A percentile compares a stretch with the other conserved stretches of the same genome.
These are phyloP conservation scores for Purshia tridentata DNA, from an alignment of 306 rosid species.

Conservation along the genomic window DNA sequence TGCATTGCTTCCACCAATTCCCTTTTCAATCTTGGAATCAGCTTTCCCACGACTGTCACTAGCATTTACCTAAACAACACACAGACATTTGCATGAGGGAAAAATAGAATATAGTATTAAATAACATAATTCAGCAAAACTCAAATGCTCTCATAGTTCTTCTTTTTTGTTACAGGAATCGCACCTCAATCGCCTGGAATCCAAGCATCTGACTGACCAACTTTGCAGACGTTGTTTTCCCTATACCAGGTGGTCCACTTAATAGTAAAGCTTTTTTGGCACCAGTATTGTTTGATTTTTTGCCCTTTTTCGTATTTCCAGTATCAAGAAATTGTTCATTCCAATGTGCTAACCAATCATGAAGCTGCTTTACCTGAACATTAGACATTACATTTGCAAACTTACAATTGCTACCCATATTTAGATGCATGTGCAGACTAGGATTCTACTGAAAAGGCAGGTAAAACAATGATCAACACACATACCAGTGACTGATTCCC, in stretches of 20 bases:
- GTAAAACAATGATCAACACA: constrained; percentile 30
- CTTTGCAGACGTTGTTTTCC: constrained; percentile 96
- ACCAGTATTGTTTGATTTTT: constrained; percentile 56
- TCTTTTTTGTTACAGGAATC: constrained; percentile 13
- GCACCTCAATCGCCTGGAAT: constrained; percentile 82
- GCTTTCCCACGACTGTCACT: constrained; percentile 98
- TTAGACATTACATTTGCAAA: constrained; percentile 9
- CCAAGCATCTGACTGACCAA: constrained; percentile 88
- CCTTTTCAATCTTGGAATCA: constrained; percentile 82
- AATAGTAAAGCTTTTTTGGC: constrained; percentile 76
- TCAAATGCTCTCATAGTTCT: not conserved
- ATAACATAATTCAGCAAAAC: not conserved
- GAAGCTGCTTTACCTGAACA: constrained; percentile 80
- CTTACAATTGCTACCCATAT: constrained; percentile 16
- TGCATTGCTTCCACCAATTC: constrained; percentile 87
- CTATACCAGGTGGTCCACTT: constrained; percentile 97
- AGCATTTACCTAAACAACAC: constrained; percentile 78
- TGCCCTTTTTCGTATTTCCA: constrained; percentile 62
- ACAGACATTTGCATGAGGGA: not conserved
- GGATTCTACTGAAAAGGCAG: constrained; percentile 1
- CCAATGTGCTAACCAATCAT: constrained; percentile 86
- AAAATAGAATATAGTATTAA: not conserved
- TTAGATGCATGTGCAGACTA: constrained; percentile 12
- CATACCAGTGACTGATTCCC: constrained; percentile 92
- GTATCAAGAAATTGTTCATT: constrained; percentile 67